These are phyloP conservation scores for Wickerhamomyces chambardii DNA, from an alignment of 805 yeast genomes.

Conservation along the genomic window DNA sequence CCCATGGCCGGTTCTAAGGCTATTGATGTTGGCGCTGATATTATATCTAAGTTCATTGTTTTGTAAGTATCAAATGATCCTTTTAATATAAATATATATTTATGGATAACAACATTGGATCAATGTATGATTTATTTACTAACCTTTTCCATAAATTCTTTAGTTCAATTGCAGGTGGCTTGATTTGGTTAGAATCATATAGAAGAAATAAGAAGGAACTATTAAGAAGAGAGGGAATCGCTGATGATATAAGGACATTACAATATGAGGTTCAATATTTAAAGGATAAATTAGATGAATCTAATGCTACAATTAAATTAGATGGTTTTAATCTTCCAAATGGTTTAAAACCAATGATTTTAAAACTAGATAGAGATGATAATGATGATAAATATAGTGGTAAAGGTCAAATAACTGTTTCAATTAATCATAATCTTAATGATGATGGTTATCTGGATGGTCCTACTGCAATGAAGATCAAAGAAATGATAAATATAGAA, in stretches of 20 bases:
- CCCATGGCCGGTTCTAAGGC: slow-evolving; percentile 81
- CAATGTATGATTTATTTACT: no score
- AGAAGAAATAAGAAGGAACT: slow-evolving; percentile 59
- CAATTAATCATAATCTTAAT: no score
- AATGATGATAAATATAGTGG: no score
- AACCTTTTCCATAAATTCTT: no score
- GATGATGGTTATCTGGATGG: no score
- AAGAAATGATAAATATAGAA: no score
- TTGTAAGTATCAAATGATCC: slow-evolving; percentile 24
- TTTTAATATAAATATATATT: no score
- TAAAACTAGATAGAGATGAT: slow-evolving; percentile 24
- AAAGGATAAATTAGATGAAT: slow-evolving; percentile 36
- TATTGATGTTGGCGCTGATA: slow-evolving; percentile 72
- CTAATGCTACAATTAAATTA: slow-evolving; percentile 26
- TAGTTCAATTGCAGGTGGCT: slow-evolving; percentile 62
- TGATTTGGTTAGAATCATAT: slow-evolving; percentile 62
- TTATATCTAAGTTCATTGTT: slow-evolving; percentile 68
- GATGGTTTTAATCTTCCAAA: slow-evolving; percentile 43
- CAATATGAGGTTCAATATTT: slow-evolving; percentile 63
- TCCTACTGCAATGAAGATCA: no score
- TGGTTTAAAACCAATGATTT: slow-evolving; percentile 34
- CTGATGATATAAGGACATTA: slow-evolving; percentile 62
- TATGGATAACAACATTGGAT: background rate
- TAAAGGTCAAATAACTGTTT: no score
- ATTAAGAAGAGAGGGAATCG: slow-evolving; percentile 51